Evolutionary conservation across 192 early-diverging fungal species (phyloP).

Genomic region (Coemansia sp.): DNA sequence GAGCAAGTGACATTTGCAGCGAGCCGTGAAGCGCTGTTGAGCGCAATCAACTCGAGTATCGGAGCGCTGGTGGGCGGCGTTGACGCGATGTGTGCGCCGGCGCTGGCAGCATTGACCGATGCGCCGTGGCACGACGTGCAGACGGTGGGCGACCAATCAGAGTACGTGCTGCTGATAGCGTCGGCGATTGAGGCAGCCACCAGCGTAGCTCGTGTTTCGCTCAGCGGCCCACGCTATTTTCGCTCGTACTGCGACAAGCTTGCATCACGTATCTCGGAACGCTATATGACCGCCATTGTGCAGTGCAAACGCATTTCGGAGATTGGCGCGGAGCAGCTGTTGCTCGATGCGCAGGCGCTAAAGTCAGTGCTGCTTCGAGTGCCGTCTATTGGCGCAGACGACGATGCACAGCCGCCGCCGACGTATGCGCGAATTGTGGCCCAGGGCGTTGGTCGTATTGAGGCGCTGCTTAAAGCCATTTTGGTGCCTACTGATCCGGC

Average conservation of each 20-base stretch:
- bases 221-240: conserved; percentile 76
- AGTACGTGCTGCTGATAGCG: conserved; percentile 72
- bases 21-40: conserved; percentile 78
- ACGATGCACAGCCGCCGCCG: conserved; percentile 9
- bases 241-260: conserved; percentile 91
- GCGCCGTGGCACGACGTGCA: conserved; percentile 78
- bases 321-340: conserved; percentile 93
- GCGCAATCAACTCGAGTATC: conserved; percentile 62
- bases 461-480: conserved; percentile 86
- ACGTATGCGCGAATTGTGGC: conserved; percentile 85
- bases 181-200: conserved; percentile 57
- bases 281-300: conserved; percentile 68
- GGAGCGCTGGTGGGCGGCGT: conserved; percentile 65
- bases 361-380: conserved; percentile 79
- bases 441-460: conserved; percentile 74
- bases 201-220: conserved; percentile 56
- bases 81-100: conserved; percentile 66
- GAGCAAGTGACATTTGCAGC: conserved; percentile 66
- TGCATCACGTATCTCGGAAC: conserved; percentile 74
- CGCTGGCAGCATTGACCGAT: conserved; percentile 69
- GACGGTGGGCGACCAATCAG: conserved; percentile 91
- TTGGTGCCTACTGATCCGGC: conserved; percentile 80
- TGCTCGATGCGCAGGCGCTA: conserved; percentile 91
- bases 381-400: conserved; percentile 36
- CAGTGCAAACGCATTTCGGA: conserved; percentile 82